Evolutionary conservation across 257 asterid species (phyloP).

Genomic region (Solanum bukasovii): DNA sequence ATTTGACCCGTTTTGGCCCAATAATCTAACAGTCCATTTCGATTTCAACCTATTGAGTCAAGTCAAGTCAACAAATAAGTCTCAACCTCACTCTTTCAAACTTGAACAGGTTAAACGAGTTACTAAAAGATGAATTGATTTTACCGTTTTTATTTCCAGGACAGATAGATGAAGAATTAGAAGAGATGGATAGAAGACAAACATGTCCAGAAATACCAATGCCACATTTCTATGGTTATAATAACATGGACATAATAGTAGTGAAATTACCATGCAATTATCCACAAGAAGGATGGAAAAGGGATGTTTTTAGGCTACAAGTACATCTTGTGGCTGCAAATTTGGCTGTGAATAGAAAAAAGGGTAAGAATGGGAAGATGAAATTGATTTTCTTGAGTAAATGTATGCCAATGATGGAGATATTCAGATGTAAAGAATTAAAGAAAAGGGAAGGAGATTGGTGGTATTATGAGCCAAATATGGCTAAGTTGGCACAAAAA

Average conservation of each 20-base stretch:
- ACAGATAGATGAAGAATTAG: slow-evolving; percentile 80
- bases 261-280: slow-evolving; percentile 54
- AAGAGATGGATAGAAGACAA: slow-evolving; percentile 51
- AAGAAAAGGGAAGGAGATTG: slow-evolving; percentile 62
- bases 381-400: slow-evolving; percentile 64
- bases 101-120: background rate
- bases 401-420: slow-evolving; percentile 66
- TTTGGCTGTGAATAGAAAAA: slow-evolving; percentile 40
- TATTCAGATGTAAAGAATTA: slow-evolving; percentile 67
- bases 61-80: background rate
- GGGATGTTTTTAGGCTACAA: slow-evolving; percentile 76
- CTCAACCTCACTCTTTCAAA: background rate
- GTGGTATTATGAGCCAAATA: slow-evolving; percentile 63
- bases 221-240: slow-evolving; percentile 38
- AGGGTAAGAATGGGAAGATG: slow-evolving; percentile 37
- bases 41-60: background rate
- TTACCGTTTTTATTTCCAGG: slow-evolving; percentile 14
- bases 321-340: slow-evolving; percentile 60
- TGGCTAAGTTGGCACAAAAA: slow-evolving; percentile 43
- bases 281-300: slow-evolving; percentile 51
- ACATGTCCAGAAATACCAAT: slow-evolving; percentile 80
- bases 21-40: background rate
- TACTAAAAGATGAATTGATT: background rate
- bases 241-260: slow-evolving; percentile 50
- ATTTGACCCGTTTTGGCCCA: background rate